Evolutionary conservation across 805 yeast genomes (phyloP), one percentile per base, ranked within the genome.

Genomic region (Dipodascopsis uninucleata): DNA sequence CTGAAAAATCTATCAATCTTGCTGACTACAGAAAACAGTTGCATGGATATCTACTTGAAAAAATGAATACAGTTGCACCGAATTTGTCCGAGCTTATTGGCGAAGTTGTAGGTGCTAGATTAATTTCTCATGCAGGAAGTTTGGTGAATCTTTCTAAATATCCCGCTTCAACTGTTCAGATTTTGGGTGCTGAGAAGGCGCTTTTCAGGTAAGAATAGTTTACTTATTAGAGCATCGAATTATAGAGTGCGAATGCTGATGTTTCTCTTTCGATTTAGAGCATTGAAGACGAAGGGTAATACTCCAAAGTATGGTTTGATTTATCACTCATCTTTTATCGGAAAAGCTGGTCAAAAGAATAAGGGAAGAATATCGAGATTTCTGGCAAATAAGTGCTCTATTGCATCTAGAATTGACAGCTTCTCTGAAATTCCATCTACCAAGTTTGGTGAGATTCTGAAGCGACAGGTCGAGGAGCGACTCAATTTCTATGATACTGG

Each of bases 291-390:
- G 55, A 88, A 88, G 72, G 95, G 95, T 67, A 86, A 89, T 72
- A 88, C 97, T 58, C 97, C 97, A 58, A 88, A 88, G 68, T 88
- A 88, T 69, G 97, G 97, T 63, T 78, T 88, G 65, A 86, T 88
- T 62, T 88, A 89, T 76, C 96, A 89, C 72, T 85, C 96, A 36
- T 84, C 95, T 25, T 87, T 87, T 69, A 87, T 88, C 61, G 95
- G 96, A 60, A 83, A 79, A 69, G 98, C 98, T 49, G 75, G 88
- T 53, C 82, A 94, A 57, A 93, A 93, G 76, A 93, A 93, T 76
- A 93, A 93, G 81, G 98, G 98, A 71, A 84, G 97, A 78, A 93
- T 93, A 59, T 90, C 98, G 39, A 84, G 98, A 74, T 93, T 89
- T 72, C 76, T 93, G 71, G 98, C 98, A 57, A 93, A 93, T 83